A percentile compares a stretch with the other conserved stretches of the same genome.
phyloP scores from a whole-genome alignment of 2,329 filamentous ascomycete species.

The Claviceps digitariae region DNA sequence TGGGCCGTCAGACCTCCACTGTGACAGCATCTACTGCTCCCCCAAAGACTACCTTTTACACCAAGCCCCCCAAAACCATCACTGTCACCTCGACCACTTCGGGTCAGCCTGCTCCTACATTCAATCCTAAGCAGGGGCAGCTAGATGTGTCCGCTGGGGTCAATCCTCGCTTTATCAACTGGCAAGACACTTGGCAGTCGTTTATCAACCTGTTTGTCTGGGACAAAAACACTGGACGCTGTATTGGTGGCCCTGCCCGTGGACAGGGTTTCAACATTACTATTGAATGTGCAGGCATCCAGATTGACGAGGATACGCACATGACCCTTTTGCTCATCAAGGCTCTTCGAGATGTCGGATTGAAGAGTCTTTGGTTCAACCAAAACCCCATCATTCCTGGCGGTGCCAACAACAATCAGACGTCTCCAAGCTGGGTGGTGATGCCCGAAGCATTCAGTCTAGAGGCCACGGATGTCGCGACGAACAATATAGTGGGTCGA shows the following conservation, averaged over 20 bases:
- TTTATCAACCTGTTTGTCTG: slow-evolving; percentile 28
- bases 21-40: slow-evolving; percentile 18
- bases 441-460: slow-evolving; percentile 26
- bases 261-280: slow-evolving; percentile 24
- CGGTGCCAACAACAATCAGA: slow-evolving; percentile 15
- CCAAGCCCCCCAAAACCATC: slow-evolving; percentile 15
- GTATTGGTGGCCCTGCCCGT: slow-evolving; percentile 18
- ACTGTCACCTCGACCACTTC: slow-evolving; percentile 11
- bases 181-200: slow-evolving; percentile 23
- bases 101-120: slow-evolving; percentile 18
- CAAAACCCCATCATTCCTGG: slow-evolving; percentile 24
- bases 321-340: slow-evolving; percentile 27
- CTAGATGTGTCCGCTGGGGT: slow-evolving; percentile 20
- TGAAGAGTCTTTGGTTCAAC: slow-evolving; percentile 26
- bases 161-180: slow-evolving; percentile 26
- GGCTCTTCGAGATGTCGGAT: slow-evolving; percentile 22
- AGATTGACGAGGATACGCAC: slow-evolving; percentile 25
- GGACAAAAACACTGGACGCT: slow-evolving; percentile 23
- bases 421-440: slow-evolving; percentile 22
- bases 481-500: slow-evolving; percentile 19
- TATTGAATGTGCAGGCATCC: slow-evolving; percentile 23
- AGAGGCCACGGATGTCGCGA: slow-evolving; percentile 19
- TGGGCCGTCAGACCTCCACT: slow-evolving; percentile 22
- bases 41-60: slow-evolving; percentile 20
- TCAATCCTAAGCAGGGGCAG: slow-evolving; percentile 15